These are phyloP conservation scores for Voacanga thouarsii DNA, from an alignment of 257 asterid genomes.

Conservation along the genomic window DNA sequence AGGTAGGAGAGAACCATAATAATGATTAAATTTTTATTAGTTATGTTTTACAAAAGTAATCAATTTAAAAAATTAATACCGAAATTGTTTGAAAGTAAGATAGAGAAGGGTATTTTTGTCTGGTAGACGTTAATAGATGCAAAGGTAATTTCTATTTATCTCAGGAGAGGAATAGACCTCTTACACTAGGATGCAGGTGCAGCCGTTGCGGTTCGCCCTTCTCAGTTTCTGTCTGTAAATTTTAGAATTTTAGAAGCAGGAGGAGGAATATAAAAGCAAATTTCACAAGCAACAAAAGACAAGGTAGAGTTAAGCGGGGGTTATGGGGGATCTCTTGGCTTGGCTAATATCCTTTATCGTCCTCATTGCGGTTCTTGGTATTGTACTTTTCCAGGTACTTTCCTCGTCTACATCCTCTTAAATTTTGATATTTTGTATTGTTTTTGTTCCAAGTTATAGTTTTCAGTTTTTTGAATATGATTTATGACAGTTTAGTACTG, in stretches of 20 bases:
- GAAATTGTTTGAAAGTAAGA: no score
- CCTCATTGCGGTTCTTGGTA: constrained; percentile 50
- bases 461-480: neutral
- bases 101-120: no score
- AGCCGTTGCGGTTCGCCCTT: neutral
- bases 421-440: neutral
- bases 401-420: neutral
- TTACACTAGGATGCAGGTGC: no score
- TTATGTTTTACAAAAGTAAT: no score
- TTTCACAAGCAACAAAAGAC: no score
- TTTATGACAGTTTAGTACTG: neutral
- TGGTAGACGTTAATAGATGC: no score
- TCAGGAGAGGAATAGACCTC: no score
- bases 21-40: no score
- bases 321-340: constrained; percentile 65
- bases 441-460: constrained; percentile 8
- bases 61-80: no score
- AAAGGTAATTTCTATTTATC: no score
- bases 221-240: neutral
- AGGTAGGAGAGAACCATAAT: no score
- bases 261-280: neutral
- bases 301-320: constrained; percentile 2
- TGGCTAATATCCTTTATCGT: constrained; percentile 73
- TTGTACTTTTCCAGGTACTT: constrained; percentile 66
- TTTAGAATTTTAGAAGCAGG: neutral